Conservation (phyloP, 441 rosid species). For the Populus hybrid region DNA sequence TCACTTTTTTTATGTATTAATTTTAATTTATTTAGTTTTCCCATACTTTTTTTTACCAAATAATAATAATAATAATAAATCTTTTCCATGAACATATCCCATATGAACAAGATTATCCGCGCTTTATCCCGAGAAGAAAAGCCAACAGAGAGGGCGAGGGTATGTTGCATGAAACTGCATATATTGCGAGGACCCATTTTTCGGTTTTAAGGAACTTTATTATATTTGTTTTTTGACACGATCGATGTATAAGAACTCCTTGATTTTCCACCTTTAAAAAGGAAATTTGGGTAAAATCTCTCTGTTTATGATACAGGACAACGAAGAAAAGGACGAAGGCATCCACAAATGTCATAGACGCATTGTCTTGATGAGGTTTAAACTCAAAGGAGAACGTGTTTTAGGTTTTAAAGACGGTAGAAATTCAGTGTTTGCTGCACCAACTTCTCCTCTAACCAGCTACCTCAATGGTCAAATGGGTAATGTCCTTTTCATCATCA, state of each 20-base stretch:
- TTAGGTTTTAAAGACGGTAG: constrained; percentile 25
- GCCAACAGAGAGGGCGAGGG: neutral
- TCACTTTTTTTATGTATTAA: no score
- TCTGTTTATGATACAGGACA: constrained; percentile 6
- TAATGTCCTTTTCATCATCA: constrained; percentile 17
- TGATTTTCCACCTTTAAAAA: neutral
- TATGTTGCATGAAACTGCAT: neutral
- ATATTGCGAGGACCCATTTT: neutral
- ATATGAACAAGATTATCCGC: neutral
- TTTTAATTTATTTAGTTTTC: no score
- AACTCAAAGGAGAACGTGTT: constrained; percentile 12
- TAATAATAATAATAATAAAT: neutral
- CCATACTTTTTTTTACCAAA: no score
- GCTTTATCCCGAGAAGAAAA: neutral
- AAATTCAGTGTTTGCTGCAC: constrained; percentile 37
- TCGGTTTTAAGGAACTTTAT: neutral
- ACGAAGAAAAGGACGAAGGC: constrained; percentile 23
- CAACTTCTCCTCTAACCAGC: constrained; percentile 53
- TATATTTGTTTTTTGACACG: neutral
- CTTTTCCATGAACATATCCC: neutral
- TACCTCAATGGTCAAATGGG: constrained; percentile 35
- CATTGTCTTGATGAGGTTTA: constrained; percentile 6
- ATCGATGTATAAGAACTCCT: neutral
- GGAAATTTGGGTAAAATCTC: neutral
- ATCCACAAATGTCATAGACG: constrained; percentile 23